Evolutionary conservation across 371 early-diverging fungal genomes (phyloP).

Genomic region (Zychaea mexicana): DNA sequence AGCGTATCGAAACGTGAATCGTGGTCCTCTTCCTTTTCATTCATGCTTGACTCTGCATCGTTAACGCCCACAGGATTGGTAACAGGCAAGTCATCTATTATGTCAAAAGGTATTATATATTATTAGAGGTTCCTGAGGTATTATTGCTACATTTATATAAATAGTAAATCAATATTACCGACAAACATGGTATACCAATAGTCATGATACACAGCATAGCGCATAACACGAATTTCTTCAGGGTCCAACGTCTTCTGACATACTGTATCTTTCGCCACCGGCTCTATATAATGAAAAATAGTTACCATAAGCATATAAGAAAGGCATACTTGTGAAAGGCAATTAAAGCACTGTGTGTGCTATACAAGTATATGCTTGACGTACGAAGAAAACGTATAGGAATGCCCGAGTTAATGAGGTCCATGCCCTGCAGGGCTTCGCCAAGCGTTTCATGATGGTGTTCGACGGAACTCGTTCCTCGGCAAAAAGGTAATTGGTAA

Average conservation of each 20-base stretch:
- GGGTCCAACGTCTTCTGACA: conserved; percentile 47
- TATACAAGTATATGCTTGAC: too few species aligned
- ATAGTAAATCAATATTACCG: conserved; percentile 51
- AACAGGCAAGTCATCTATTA: conserved; percentile 57
- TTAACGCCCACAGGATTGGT: conserved; percentile 49
- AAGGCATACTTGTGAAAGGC: too few species aligned
- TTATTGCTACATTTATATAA: too few species aligned
- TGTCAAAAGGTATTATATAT: too few species aligned
- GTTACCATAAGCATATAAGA: too few species aligned
- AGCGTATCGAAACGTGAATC: conserved; percentile 28
- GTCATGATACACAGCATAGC: conserved; percentile 63
- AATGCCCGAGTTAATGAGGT: conserved; percentile 74
- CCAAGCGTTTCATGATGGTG: conserved; percentile 82
- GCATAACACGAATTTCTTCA: conserved; percentile 56
- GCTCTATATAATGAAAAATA: conserved; percentile 14
- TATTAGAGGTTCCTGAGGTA: too few species aligned
- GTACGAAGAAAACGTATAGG: conserved; percentile 62
- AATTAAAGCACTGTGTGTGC: too few species aligned
- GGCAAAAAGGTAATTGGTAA: conserved; percentile 77
- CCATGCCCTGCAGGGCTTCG: conserved; percentile 82
- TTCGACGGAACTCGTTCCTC: conserved; percentile 55
- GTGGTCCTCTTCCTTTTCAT: conserved; percentile 16
- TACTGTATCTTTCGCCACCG: conserved; percentile 29
- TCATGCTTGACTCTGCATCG: conserved; percentile 17
- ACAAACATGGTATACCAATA: conserved; percentile 80